Percentiles rank a stretch among this genome's conserved stretches.
phyloP scores from a whole-genome alignment of 2,329 filamentous ascomycete genomes.

The Coccinonectria pachysandricola region DNA sequence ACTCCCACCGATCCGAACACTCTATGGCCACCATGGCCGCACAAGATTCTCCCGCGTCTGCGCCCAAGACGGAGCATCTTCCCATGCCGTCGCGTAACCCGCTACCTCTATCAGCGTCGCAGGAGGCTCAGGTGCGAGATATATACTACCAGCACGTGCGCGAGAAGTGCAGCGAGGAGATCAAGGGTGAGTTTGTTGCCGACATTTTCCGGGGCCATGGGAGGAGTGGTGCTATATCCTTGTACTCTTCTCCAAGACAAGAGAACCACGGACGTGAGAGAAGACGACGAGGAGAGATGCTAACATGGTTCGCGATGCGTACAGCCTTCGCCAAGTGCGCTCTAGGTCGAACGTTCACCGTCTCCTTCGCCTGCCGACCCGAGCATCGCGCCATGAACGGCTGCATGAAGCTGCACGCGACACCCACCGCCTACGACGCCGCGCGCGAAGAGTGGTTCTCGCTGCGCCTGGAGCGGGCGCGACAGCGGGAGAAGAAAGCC shows the following conservation, averaged over 20 bases:
- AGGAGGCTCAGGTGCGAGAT: constrained; percentile 73
- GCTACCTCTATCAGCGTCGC: constrained; percentile 68
- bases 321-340: constrained; percentile 92
- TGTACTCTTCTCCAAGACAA: too few species aligned
- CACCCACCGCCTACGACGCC: constrained; percentile 72
- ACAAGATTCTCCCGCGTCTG: constrained; percentile 23
- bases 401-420: constrained; percentile 85
- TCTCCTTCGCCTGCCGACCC: constrained; percentile 74
- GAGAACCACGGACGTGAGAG: too few species aligned
- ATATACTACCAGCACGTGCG: constrained; percentile 74
- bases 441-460: constrained; percentile 93
- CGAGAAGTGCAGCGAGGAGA: constrained; percentile 63
- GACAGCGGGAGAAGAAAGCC: constrained; percentile 54
- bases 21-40: constrained; percentile 25
- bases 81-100: constrained; percentile 61
- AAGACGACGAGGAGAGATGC: too few species aligned
- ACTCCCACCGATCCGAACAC: too few species aligned
- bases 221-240: too few species aligned
- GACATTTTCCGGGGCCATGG: too few species aligned
- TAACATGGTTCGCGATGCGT: too few species aligned
- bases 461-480: constrained; percentile 58
- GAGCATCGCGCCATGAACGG: constrained; percentile 81
- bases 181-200: constrained; percentile 50
- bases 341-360: constrained; percentile 71
- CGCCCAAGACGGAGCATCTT: constrained; percentile 24